Evolutionary conservation across 495 filamentous ascomycete genomes (phyloP).

Genomic region (Massariosphaeria phaeospora): DNA sequence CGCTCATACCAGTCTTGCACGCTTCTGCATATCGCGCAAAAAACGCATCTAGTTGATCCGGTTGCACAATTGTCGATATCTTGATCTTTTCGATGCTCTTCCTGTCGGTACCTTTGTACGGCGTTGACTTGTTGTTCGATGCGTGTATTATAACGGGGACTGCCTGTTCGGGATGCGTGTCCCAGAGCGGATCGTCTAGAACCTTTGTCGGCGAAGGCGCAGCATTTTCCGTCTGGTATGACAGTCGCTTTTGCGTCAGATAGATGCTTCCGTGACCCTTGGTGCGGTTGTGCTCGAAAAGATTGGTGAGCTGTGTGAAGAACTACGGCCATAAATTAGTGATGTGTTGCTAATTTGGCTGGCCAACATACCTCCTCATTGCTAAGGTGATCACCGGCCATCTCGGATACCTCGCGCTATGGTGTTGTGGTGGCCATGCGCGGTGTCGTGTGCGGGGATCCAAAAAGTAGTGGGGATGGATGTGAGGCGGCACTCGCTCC

Average conservation of each 20-base stretch:
- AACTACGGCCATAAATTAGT: conserved; percentile 56
- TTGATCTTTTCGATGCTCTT: conserved; percentile 61
- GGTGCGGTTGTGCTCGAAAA: conserved; percentile 65
- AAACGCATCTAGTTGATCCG: conserved; percentile 71
- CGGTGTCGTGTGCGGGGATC: conserved; percentile 15
- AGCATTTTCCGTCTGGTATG: conserved; percentile 23
- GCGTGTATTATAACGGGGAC: conserved; percentile 77
- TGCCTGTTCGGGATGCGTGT: conserved; percentile 53
- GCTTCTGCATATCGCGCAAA: conserved; percentile 85
- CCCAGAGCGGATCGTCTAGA: conserved; percentile 46
- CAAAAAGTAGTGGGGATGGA: too few relatives aligned
- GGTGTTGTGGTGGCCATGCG: conserved; percentile 9
- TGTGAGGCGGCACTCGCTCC: too few relatives aligned
- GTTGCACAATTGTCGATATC: conserved; percentile 74
- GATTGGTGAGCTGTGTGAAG: conserved; percentile 68
- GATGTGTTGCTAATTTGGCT: conserved; percentile 3
- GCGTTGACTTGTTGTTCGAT: conserved; percentile 64
- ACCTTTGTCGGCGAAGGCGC: conserved; percentile 29
- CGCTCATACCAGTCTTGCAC: conserved; percentile 82
- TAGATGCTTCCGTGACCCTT: conserved; percentile 71
- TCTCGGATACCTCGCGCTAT: conserved; percentile 34
- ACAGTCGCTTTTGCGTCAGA: conserved; percentile 75
- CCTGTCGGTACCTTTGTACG: conserved; percentile 39
- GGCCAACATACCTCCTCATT: conserved; percentile 63
- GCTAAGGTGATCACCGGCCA: conserved; percentile 55